phyloP scores from a whole-genome alignment of 257 asterid genomes.

The Pogostemon cablin region DNA sequence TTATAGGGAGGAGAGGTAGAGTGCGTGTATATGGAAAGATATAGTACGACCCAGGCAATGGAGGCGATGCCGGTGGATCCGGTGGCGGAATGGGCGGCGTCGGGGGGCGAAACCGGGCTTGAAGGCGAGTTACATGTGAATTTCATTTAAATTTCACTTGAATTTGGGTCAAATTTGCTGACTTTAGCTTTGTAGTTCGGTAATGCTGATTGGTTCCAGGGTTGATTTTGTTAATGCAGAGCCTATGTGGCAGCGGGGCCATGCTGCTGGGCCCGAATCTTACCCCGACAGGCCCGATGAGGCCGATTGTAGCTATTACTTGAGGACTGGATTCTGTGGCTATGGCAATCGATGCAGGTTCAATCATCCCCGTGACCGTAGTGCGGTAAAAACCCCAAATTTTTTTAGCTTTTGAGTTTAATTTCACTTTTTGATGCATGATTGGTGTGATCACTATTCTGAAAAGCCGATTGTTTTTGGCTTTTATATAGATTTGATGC shows the following conservation, averaged over 20 bases:
- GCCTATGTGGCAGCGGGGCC: conserved; percentile 83
- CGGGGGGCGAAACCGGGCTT: conserved; percentile 66
- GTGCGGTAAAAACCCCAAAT: conserved; percentile 42
- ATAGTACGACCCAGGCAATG: conserved; percentile 53
- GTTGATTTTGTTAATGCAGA: conserved; percentile 68
- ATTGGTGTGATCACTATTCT: conserved; percentile 33
- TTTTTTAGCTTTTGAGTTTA: conserved; percentile 23
- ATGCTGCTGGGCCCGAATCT: conserved; percentile 69
- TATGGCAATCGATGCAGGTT: conserved; percentile 91
- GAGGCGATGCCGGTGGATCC: conserved; percentile 66
- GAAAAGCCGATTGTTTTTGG: conserved; percentile 20
- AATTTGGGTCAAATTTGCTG: conserved; percentile 43
- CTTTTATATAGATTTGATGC: conserved; percentile 31
- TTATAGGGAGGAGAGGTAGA: conserved; percentile 9
- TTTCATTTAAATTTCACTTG: conserved; percentile 51
- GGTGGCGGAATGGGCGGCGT: conserved; percentile 61
- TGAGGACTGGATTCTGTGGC: conserved; percentile 94
- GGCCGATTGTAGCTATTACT: conserved; percentile 85
- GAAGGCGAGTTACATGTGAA: conserved; percentile 58
- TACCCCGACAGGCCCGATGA: conserved; percentile 89
- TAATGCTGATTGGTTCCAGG: conserved; percentile 44
- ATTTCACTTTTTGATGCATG: conserved; percentile 29
- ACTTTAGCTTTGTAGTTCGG: conserved; percentile 29
- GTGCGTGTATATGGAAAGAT: conserved; percentile 55
- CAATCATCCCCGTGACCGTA: conserved; percentile 88